phyloP scores from a whole-genome alignment of 1,139 yeast species.

The Yamadazyma siamensis region DNA sequence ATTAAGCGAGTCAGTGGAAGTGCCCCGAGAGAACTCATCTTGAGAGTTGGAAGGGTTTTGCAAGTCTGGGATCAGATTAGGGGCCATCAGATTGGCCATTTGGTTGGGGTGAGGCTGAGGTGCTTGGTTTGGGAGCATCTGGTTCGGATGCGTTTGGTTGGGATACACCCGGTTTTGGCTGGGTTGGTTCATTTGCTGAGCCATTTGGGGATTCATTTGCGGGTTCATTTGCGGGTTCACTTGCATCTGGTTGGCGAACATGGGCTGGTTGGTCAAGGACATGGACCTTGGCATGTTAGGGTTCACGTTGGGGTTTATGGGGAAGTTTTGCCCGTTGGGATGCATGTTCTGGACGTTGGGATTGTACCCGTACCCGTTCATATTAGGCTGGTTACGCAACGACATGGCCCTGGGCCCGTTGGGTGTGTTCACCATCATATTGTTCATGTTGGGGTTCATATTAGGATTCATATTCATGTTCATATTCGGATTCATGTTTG shows the following conservation, averaged over 20 bases:
- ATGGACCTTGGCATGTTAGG: too few species aligned
- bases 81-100: background rate
- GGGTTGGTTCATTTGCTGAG: slow-evolving; percentile 2
- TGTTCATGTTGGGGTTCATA: slow-evolving; percentile 5
- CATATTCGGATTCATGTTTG: slow-evolving; percentile 5
- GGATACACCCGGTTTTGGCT: background rate
- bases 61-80: background rate
- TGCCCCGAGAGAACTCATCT: slow-evolving; percentile 10
- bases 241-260: slow-evolving; percentile 4
- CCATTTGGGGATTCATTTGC: slow-evolving; percentile 5
- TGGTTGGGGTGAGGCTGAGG: slow-evolving; percentile 1
- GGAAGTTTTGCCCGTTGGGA: too few species aligned
- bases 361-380: slow-evolving; percentile 6
- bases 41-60: background rate
- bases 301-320: too few species aligned
- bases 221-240: slow-evolving; percentile 8
- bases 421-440: slow-evolving; percentile 5
- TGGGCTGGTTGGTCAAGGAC: too few species aligned
- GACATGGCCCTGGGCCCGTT: slow-evolving; percentile 4
- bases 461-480: slow-evolving; percentile 6
- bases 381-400: too few species aligned
- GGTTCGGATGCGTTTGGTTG: background rate
- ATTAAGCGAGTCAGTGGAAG: slow-evolving; percentile 38
- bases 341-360: too few species aligned
- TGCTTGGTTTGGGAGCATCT: background rate